Evolutionary conservation across 768 basidiomycete species (phyloP).

Genomic region (Terana coerulea): DNA sequence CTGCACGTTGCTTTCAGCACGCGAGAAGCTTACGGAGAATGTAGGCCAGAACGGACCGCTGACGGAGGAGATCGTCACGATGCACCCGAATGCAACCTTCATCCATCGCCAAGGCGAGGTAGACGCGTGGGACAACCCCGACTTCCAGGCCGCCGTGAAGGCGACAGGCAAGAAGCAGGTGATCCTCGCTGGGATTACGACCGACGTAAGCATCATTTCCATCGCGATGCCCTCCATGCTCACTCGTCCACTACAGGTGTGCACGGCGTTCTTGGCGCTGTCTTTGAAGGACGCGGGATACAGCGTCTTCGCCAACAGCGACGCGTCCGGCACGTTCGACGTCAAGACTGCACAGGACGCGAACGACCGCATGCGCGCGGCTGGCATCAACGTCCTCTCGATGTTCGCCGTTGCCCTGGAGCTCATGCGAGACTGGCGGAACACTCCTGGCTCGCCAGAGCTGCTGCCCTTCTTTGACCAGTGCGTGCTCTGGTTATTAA

Average conservation of each 20-base stretch:
- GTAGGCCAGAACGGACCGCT: slow-evolving; percentile 47
- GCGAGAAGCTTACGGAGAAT: not conserved
- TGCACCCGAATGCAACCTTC: slow-evolving; percentile 42
- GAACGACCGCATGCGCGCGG: slow-evolving; percentile 45
- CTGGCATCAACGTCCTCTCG: slow-evolving; percentile 43
- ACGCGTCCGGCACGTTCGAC: slow-evolving; percentile 42
- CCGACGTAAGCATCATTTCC: slow-evolving; percentile 34
- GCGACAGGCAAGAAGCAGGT: slow-evolving; percentile 48
- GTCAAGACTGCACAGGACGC: slow-evolving; percentile 39
- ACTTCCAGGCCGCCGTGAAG: slow-evolving; percentile 42
- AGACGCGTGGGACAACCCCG: slow-evolving; percentile 48
- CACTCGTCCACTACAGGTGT: slow-evolving; percentile 32
- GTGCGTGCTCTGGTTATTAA: slow-evolving; percentile 27
- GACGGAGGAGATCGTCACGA: slow-evolving; percentile 39
- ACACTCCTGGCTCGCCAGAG: slow-evolving; percentile 39
- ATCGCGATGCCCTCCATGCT: not conserved
- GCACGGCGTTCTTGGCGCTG: slow-evolving; percentile 45
- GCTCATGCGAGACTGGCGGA: slow-evolving; percentile 50
- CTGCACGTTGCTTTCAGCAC: not conserved
- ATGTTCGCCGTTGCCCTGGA: slow-evolving; percentile 41
- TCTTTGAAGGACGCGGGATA: slow-evolving; percentile 44
- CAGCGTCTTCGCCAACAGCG: slow-evolving; percentile 44
- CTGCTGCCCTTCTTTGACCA: slow-evolving; percentile 42
- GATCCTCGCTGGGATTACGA: slow-evolving; percentile 47
- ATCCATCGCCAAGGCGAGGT: slow-evolving; percentile 48